Evolutionary conservation across 1,139 yeast genomes (phyloP).

Genomic region (Debaryomyces udenii): DNA sequence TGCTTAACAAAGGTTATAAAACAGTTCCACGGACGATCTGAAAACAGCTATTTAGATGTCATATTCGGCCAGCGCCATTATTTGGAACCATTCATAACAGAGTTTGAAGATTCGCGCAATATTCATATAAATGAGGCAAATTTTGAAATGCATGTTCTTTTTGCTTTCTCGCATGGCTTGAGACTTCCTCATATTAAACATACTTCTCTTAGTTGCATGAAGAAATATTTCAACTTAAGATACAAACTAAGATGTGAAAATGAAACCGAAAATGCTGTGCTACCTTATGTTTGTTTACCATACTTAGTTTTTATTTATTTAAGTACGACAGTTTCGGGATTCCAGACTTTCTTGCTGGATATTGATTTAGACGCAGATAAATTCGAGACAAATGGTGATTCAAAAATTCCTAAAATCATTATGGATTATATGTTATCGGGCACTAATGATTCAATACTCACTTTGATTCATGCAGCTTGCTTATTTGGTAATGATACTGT

Average conservation of each 20-base stretch:
- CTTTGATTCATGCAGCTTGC: slow-evolving; percentile 55
- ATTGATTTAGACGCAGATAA: slow-evolving; percentile 42
- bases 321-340: slow-evolving; percentile 50
- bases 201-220: slow-evolving; percentile 56
- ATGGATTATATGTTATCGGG: slow-evolving; percentile 52
- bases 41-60: slow-evolving; percentile 25
- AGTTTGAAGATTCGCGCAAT: slow-evolving; percentile 50
- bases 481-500: slow-evolving; percentile 53
- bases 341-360: slow-evolving; percentile 47
- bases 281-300: slow-evolving; percentile 29
- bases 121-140: slow-evolving; percentile 47
- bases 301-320: slow-evolving; percentile 63
- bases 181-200: slow-evolving; percentile 62
- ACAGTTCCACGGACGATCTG: slow-evolving; percentile 14
- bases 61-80: slow-evolving; percentile 43
- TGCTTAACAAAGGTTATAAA: slow-evolving; percentile 31
- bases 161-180: slow-evolving; percentile 62
- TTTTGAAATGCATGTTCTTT: slow-evolving; percentile 59
- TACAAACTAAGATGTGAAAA: slow-evolving; percentile 21
- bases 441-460: slow-evolving; percentile 44
- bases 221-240: slow-evolving; percentile 50
- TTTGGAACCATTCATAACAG: slow-evolving; percentile 46
- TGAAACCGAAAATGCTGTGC: slow-evolving; percentile 11
- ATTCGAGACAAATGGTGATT: slow-evolving; percentile 30
- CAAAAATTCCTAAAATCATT: slow-evolving; percentile 50